Percentiles rank a stretch among this genome's conserved stretches.
Evolutionary conservation across 108 stramenopile species (phyloP).

Genomic region (Pseudonitzschia multiseries): DNA sequence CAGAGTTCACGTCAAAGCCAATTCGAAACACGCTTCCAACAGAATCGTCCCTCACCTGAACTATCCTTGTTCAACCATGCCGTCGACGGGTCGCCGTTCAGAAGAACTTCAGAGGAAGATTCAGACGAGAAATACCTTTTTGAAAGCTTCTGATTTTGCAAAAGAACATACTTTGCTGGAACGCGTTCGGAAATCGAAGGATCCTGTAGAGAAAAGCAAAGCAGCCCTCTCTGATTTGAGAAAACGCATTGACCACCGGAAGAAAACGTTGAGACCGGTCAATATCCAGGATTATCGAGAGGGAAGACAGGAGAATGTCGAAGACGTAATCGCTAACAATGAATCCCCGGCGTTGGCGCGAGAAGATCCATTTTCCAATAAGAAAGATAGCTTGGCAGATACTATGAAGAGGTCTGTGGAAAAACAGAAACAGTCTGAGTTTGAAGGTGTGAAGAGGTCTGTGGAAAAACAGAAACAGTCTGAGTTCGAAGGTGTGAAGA

Average conservation of each 20-base stretch:
- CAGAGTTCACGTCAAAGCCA: too few species aligned
- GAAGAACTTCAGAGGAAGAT: slow-evolving; percentile 4
- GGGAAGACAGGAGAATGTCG: neutral
- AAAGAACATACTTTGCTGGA: neutral
- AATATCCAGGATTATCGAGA: slow-evolving; percentile 8
- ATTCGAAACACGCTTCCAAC: neutral
- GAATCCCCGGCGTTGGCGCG: neutral
- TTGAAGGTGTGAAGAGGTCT: neutral
- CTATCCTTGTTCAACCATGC: slow-evolving; percentile 1
- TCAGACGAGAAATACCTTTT: slow-evolving; percentile 5
- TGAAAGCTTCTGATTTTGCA: slow-evolving; percentile 10
- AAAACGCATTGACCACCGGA: slow-evolving; percentile 11
- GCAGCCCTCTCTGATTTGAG: slow-evolving; percentile 12
- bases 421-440: neutral
- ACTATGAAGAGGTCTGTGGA: neutral
- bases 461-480: neutral
- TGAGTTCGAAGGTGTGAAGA: neutral
- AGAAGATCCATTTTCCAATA: neutral
- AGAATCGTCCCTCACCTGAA: neutral
- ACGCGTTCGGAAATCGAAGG: neutral
- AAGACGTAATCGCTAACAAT: neutral
- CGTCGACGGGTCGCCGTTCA: slow-evolving; percentile 12
- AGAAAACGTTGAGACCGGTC: neutral
- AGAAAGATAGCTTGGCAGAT: neutral
- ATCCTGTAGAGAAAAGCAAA: slow-evolving; percentile 12